Evolutionary conservation across 495 filamentous ascomycete genomes (phyloP).

Genomic region (Lentithecium fluviatile): DNA sequence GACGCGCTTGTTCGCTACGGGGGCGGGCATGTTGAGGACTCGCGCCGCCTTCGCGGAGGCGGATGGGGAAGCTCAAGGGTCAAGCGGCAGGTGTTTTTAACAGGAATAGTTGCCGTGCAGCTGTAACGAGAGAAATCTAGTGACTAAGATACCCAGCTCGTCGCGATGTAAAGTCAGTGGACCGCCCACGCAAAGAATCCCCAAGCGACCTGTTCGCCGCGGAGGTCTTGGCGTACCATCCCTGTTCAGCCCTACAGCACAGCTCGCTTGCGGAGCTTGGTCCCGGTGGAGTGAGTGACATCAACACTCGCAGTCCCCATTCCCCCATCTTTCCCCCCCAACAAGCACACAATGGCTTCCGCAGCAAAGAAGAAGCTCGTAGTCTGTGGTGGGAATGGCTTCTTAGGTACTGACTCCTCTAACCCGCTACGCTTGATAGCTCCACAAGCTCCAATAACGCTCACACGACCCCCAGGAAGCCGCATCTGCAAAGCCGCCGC

Average conservation of each 20-base stretch:
- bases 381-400: constrained; percentile 93
- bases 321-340: constrained; percentile 1
- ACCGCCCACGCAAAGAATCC: too few relatives aligned
- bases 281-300: constrained; percentile 25
- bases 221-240: constrained; percentile 13
- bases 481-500: constrained; percentile 88
- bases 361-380: constrained; percentile 67
- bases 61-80: neutral
- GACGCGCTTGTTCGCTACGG: constrained; percentile 57
- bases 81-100: too few relatives aligned
- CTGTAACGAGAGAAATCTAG: too few relatives aligned
- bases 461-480: constrained; percentile 54
- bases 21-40: constrained; percentile 52
- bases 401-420: constrained; percentile 58
- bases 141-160: too few relatives aligned
- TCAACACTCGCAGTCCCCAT: constrained; percentile 34
- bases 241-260: constrained; percentile 24
- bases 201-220: neutral
- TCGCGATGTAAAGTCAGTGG: too few relatives aligned
- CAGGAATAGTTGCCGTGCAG: too few relatives aligned
- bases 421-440: too few relatives aligned
- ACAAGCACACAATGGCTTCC: constrained; percentile 28
- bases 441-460: neutral
- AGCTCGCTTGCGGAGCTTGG: neutral
- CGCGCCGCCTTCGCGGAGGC: neutral